These are phyloP conservation scores for Mucor racemosus DNA, from an alignment of 371 early-diverging fungal species.

Conservation along the genomic window DNA sequence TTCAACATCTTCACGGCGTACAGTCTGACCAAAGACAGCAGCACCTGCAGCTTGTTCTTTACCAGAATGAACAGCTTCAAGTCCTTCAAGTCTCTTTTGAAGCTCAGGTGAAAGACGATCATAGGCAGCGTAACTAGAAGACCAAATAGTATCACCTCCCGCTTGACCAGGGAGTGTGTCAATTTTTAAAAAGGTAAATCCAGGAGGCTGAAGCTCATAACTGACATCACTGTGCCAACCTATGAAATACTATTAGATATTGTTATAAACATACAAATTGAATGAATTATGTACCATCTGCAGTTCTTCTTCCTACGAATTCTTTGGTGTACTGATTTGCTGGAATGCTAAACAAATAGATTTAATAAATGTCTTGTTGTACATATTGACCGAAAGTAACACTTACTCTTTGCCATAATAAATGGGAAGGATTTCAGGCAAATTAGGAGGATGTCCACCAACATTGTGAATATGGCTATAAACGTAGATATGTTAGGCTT, in stretches of 20 bases:
- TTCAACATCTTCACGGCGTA: conserved; percentile 52
- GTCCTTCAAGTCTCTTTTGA: conserved; percentile 59
- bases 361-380: not conserved
- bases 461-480: conserved; percentile 59
- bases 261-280: not conserved
- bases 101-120: conserved; percentile 63
- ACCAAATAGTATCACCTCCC: conserved; percentile 59
- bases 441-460: conserved; percentile 35
- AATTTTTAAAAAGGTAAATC: conserved; percentile 53
- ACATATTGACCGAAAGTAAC: too few species aligned
- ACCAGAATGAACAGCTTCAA: conserved; percentile 66
- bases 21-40: conserved; percentile 39
- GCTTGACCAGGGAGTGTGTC: conserved; percentile 48
- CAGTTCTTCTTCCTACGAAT: not conserved
- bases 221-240: conserved; percentile 59
- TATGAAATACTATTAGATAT: not conserved
- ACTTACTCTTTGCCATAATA: conserved; percentile 21
- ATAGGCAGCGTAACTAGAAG: conserved; percentile 57
- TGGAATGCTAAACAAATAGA: not conserved
- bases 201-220: conserved; percentile 58
- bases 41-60: conserved; percentile 46
- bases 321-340: not conserved
- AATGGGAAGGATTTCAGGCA: conserved; percentile 33
- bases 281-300: not conserved
- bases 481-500: too few species aligned